These are phyloP conservation scores for Singerocomus inundabilis DNA, from an alignment of 1,284 basidiomycete genomes.

Conservation along the genomic window DNA sequence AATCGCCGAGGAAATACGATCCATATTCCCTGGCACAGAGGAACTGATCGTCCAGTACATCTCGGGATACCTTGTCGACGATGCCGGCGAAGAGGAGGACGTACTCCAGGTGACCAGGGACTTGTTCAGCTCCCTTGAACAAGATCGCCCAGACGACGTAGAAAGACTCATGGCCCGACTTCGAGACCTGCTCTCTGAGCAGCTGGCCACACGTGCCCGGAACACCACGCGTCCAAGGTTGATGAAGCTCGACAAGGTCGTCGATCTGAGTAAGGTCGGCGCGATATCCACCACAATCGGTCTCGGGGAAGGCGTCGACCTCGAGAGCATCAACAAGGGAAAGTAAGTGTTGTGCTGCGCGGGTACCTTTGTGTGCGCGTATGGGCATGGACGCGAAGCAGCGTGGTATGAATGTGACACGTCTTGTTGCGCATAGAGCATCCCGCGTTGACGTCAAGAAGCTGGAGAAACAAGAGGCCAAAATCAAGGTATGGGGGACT, in stretches of 20 bases:
- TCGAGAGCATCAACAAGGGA: slow-evolving; percentile 93
- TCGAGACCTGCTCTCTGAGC: slow-evolving; percentile 63
- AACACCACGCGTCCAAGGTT: slow-evolving; percentile 59
- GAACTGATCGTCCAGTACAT: slow-evolving; percentile 94
- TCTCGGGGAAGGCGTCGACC: slow-evolving; percentile 83
- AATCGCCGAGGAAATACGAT: slow-evolving; percentile 66
- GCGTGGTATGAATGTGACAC: slow-evolving; percentile 14
- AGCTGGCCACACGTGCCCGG: slow-evolving; percentile 55
- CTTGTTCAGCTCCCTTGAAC: slow-evolving; percentile 74
- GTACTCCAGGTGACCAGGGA: slow-evolving; percentile 76
- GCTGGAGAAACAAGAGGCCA: slow-evolving; percentile 97
- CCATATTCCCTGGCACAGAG: slow-evolving; percentile 83
- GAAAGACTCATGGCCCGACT: slow-evolving; percentile 69
- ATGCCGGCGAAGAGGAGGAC: slow-evolving; percentile 90
- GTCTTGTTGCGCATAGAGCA: slow-evolving; percentile 50
- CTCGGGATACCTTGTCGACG: slow-evolving; percentile 88
- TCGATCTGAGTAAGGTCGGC: slow-evolving; percentile 89
- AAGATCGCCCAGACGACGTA: slow-evolving; percentile 51
- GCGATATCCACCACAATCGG: slow-evolving; percentile 84
- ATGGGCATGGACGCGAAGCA: neutral
- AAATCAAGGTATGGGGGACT: slow-evolving; percentile 65
- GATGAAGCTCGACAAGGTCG: slow-evolving; percentile 86
- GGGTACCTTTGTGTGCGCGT: slow-evolving; percentile 10
- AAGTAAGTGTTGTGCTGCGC: slow-evolving; percentile 57
- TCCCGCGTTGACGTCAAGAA: slow-evolving; percentile 98